Conservation (phyloP, 495 filamentous ascomycete genomes). For the Delitschia confertaspora region DNA sequence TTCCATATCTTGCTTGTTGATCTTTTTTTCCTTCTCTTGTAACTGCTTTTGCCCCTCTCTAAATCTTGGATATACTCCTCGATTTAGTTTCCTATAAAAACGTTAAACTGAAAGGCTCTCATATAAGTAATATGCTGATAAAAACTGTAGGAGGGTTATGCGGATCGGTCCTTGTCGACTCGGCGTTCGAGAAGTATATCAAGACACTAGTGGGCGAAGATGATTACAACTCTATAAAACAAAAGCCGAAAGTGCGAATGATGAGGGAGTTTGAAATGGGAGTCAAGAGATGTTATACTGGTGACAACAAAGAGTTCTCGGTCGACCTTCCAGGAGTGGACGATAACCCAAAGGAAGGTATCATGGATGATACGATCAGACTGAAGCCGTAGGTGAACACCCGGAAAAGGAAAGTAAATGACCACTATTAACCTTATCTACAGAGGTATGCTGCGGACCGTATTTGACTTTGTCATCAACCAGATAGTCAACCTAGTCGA, state of each 20-base stretch:
- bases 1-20: too few species aligned
- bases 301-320: not conserved
- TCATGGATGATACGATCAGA: constrained; percentile 4
- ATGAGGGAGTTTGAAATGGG: constrained; percentile 2
- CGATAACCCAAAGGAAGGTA: constrained; percentile 1
- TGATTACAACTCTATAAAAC: constrained; percentile 4
- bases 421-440: not conserved
- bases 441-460: not conserved
- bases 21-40: too few species aligned
- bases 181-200: constrained; percentile 12
- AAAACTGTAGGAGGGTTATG: constrained; percentile 10
- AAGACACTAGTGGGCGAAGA: constrained; percentile 10
- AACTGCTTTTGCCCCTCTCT: too few species aligned
- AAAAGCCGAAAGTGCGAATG: constrained; percentile 3
- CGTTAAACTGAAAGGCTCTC: too few species aligned
- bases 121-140: not conserved
- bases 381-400: constrained; percentile 2
- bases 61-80: too few species aligned
- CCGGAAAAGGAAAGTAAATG: not conserved
- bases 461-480: constrained; percentile 6
- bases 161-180: constrained; percentile 10
- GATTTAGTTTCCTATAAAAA: too few species aligned
- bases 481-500: constrained; percentile 6
- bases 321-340: constrained; percentile 3
- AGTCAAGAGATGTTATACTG: constrained; percentile 4